Percentiles rank a stretch among this genome's conserved stretches.
phyloP scores from a whole-genome alignment of 371 early-diverging fungal species.

The Mortierella sp. region DNA sequence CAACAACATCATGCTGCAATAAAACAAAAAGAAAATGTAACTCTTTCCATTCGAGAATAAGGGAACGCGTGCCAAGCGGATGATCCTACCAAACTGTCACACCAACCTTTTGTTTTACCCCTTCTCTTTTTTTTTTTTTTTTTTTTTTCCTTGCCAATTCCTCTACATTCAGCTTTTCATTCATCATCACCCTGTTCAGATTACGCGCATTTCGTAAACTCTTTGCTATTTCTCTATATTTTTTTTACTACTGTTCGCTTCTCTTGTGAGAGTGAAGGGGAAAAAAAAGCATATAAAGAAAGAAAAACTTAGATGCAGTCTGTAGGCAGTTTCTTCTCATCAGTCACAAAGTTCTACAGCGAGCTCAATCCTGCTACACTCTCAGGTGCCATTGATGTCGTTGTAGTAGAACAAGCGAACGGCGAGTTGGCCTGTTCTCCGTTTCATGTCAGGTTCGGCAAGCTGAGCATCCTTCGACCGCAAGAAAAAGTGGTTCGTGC shows the following conservation, averaged over 20 bases:
- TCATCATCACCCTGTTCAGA: not conserved
- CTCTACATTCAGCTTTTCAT: not conserved
- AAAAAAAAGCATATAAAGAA: not conserved
- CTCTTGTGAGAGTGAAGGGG: not conserved
- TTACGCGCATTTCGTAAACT: not conserved
- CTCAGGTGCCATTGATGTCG: constrained; percentile 98
- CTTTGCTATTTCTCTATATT: not conserved
- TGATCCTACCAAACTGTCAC: constrained; percentile 9
- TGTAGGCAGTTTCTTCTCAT: constrained; percentile 75
- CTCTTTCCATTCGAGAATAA: not conserved
- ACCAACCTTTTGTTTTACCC: not conserved
- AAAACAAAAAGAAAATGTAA: not conserved
- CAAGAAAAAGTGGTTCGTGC: constrained; percentile 77
- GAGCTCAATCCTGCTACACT: constrained; percentile 98
- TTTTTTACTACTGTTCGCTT: not conserved
- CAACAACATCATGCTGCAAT: too few relatives aligned
- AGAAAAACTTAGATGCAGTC: constrained; percentile 64
- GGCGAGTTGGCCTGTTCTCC: constrained; percentile 93
- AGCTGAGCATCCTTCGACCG: constrained; percentile 91
- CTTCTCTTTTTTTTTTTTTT: not conserved
- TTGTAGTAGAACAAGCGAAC: constrained; percentile 89
- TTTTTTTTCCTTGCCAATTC: not conserved
- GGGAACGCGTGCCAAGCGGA: constrained; percentile 19
- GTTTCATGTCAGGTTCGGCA: constrained; percentile 99
- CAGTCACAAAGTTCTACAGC: constrained; percentile 94